Evolutionary conservation across 306 rosid species (phyloP).

Genomic region (Sechiopsis laciniata): DNA sequence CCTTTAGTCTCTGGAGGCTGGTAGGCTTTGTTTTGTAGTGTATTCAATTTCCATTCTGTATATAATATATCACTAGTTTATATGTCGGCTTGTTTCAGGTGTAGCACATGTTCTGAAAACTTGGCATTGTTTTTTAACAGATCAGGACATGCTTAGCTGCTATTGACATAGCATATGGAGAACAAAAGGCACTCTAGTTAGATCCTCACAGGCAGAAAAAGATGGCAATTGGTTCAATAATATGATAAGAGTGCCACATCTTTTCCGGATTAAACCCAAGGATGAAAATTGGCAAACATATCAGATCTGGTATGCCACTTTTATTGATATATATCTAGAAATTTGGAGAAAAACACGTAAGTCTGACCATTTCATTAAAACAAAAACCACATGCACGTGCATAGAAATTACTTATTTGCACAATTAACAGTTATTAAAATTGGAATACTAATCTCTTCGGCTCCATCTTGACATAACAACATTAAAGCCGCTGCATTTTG

Average conservation of each 20-base stretch:
- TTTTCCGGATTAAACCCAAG: not conserved
- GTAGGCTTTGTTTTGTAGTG: not conserved
- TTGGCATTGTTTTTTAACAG: not conserved
- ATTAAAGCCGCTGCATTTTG: too few species aligned
- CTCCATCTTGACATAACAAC: too few species aligned
- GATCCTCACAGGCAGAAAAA: not conserved
- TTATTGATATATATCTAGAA: not conserved
- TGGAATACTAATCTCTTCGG: too few species aligned
- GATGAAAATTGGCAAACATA: constrained; percentile 1
- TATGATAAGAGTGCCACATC: not conserved
- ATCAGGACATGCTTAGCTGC: not conserved
- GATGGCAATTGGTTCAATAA: not conserved
- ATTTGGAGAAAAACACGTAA: too few species aligned
- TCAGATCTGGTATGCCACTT: not conserved
- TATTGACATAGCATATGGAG: not conserved
- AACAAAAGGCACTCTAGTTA: not conserved
- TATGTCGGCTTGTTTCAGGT: not conserved
- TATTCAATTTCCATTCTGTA: not conserved
- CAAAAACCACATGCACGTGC: too few species aligned
- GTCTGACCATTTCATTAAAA: too few species aligned
- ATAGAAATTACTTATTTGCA: too few species aligned
- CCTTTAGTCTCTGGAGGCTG: constrained; percentile 9
- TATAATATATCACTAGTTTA: constrained; percentile 14
- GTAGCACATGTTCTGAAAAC: constrained; percentile 1
- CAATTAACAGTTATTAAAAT: too few species aligned